Conservation (phyloP, 2,329 filamentous ascomycete genomes). For the Sporothrix sp. region DNA sequence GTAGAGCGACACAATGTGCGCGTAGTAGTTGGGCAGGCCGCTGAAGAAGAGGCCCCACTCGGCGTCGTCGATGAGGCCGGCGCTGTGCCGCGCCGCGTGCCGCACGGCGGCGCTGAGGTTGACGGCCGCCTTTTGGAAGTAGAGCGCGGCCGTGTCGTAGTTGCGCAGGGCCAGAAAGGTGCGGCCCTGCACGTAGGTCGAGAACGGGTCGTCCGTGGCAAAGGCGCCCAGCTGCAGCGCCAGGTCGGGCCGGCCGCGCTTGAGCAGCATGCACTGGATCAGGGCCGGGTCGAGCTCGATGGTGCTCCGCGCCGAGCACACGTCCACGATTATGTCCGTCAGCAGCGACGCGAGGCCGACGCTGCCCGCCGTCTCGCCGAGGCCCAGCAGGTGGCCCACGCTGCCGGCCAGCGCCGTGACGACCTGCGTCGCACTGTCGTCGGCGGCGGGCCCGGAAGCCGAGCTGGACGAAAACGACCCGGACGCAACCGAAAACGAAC, state of each 20-base stretch:
- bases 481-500: slow-evolving; percentile 6
- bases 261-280: slow-evolving; percentile 53
- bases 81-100: slow-evolving; percentile 44
- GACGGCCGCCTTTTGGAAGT: slow-evolving; percentile 75
- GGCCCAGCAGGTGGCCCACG: slow-evolving; percentile 53
- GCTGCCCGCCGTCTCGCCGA: slow-evolving; percentile 43
- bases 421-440: slow-evolving; percentile 27
- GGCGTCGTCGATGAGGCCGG: slow-evolving; percentile 62
- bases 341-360: slow-evolving; percentile 49
- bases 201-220: slow-evolving; percentile 49
- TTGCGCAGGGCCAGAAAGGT: slow-evolving; percentile 66
- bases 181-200: slow-evolving; percentile 76
- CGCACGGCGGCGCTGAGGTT: slow-evolving; percentile 50
- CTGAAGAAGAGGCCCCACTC: slow-evolving; percentile 61
- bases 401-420: slow-evolving; percentile 52
- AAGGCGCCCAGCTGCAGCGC: slow-evolving; percentile 49
- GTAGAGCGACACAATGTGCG: slow-evolving; percentile 74
- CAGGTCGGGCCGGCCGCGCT: slow-evolving; percentile 49
- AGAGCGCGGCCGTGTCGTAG: slow-evolving; percentile 58
- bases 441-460: slow-evolving; percentile 32
- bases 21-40: slow-evolving; percentile 75
- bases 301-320: slow-evolving; percentile 55
- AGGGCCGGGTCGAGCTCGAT: slow-evolving; percentile 53
- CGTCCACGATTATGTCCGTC: slow-evolving; percentile 56
- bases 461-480: slow-evolving; percentile 28